Base-by-base conservation (phyloP, 2,329 filamentous ascomycete genomes). In the Diaporthe ilicicola region DNA sequence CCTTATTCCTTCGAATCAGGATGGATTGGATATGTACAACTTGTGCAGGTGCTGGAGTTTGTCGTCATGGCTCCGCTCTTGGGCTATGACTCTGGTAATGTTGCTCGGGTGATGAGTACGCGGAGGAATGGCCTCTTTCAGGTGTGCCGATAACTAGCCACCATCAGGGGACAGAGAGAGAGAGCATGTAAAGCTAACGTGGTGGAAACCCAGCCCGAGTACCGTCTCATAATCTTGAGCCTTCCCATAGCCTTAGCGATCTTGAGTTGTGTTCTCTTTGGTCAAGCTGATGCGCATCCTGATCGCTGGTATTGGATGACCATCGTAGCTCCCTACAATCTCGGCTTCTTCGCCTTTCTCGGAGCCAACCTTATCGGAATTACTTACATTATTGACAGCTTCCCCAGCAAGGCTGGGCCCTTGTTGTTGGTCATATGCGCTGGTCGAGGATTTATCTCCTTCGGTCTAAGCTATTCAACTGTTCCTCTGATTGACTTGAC, bases 351-450 rank as follows among this genome's bases (percentile, higher is more conserved):
- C 62, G 74, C 76, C 44, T 82, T 83, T 61, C 74, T 83, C 22
- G 81, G 82, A 0, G 80, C 80, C 10, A 85, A 85, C 71, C 84
- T 85, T 67, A 81, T 82, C 4, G 82, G 78, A 0, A 83, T 84
- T 62, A 84, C 82, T 0, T 84, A 83, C 70, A 74, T 83, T 5
- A 79, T 86, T 2, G 84, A 86, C 68, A 79, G 80, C 1, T 86
- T 85, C 68, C 83, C 83, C 1, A 78, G 79, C 3, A 78, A 81
- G 2, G 80, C 82, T 4, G 82, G 82, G 0, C 81, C 84, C 0
- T 71, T 84, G 2, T 74, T 86, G 24, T 80, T 86, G 4, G 80
- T 86, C 44, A 82, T 86, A 37, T 85, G 82, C 62, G 82, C 84
- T 5, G 79, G 84, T 73, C 78, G 84, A 2, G 84, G 83, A 0